These are phyloP conservation scores for Pythium dissimile DNA, from an alignment of 352 stramenopile genomes.

Conservation along the genomic window DNA sequence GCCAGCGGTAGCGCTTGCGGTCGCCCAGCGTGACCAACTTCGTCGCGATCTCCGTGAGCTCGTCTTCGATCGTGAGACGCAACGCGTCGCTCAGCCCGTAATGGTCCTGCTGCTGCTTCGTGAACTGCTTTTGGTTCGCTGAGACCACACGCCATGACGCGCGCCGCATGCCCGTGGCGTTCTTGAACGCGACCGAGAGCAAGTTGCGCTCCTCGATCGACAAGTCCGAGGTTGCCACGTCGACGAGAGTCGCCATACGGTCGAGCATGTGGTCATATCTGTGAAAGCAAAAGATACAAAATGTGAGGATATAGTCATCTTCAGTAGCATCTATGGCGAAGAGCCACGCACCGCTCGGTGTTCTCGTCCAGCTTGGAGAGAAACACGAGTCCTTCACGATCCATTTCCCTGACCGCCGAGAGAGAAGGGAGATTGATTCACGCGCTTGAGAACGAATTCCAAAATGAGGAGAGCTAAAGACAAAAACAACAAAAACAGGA, in stretches of 20 bases:
- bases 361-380: slow-evolving; percentile 32
- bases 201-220: slow-evolving; percentile 36
- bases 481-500: no score
- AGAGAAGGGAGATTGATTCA: no score
- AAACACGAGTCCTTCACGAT: slow-evolving; percentile 29
- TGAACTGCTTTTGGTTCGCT: slow-evolving; percentile 28
- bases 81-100: slow-evolving; percentile 13
- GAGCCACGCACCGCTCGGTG: slow-evolving; percentile 21
- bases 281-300: not conserved
- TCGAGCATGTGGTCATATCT: slow-evolving; percentile 28
- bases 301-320: not conserved
- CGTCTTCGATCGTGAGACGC: slow-evolving; percentile 21
- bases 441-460: no score
- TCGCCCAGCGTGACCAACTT: slow-evolving; percentile 93
- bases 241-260: slow-evolving; percentile 18
- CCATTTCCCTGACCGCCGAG: slow-evolving; percentile 9
- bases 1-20: slow-evolving; percentile 90
- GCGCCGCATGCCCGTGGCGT: slow-evolving; percentile 23
- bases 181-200: slow-evolving; percentile 35
- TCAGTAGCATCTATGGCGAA: not conserved
- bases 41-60: slow-evolving; percentile 37
- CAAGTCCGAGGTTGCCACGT: slow-evolving; percentile 12
- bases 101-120: not conserved
- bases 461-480: no score
- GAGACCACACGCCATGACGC: slow-evolving; percentile 30